These are phyloP conservation scores for Thielaviopsis populi DNA, from an alignment of 2,329 filamentous ascomycete genomes.

Conservation along the genomic window DNA sequence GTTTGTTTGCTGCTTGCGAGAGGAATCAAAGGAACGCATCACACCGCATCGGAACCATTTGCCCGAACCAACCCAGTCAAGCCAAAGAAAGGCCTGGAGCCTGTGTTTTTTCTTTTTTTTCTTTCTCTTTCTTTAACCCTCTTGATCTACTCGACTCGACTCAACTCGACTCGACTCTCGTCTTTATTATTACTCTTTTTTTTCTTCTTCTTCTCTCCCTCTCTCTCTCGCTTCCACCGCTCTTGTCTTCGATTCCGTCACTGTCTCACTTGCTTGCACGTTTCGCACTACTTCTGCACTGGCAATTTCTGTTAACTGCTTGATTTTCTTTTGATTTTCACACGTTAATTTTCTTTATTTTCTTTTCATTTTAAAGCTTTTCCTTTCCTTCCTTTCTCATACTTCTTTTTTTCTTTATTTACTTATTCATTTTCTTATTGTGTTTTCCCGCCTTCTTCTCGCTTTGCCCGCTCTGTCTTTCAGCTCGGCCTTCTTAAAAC, in stretches of 20 bases:
- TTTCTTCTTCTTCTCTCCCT: background rate
- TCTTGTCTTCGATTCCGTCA: background rate
- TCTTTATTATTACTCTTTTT: background rate
- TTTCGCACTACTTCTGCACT: background rate
- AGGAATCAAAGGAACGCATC: constrained; percentile 4
- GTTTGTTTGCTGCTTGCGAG: background rate
- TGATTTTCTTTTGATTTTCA: background rate
- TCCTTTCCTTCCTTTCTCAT: background rate
- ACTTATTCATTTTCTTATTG: background rate
- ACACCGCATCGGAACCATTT: constrained; percentile 1
- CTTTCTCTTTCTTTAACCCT: too few relatives aligned
- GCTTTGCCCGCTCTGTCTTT: background rate
- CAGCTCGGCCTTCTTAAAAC: background rate
- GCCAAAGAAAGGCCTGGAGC: background rate
- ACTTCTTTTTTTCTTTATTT: background rate
- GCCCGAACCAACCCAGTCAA: background rate
- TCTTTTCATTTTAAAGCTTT: too few relatives aligned
- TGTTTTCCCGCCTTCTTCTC: background rate
- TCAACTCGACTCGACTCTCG: too few relatives aligned
- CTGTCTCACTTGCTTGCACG: constrained; percentile 3
- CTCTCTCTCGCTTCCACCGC: background rate
- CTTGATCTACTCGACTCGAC: background rate
- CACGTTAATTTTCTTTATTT: too few relatives aligned
- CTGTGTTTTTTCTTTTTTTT: background rate
- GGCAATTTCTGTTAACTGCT: background rate